phyloP scores from a whole-genome alignment of 805 yeast genomes.

The Hanseniaspora lachancei region DNA sequence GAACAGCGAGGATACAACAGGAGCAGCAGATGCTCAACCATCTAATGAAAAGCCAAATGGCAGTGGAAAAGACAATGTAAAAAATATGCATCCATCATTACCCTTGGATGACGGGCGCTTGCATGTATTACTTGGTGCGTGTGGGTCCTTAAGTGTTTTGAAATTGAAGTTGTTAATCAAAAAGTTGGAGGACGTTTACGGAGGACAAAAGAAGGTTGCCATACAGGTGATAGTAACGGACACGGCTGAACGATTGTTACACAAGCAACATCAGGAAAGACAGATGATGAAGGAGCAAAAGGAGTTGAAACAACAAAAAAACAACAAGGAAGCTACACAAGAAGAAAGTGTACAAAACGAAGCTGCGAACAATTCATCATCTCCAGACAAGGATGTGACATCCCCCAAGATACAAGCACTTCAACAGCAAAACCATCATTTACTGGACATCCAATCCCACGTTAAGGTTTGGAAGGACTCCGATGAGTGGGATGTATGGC shows the following conservation, averaged over 20 bases:
- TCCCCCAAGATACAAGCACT: conserved; percentile 6
- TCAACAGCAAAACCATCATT: conserved; percentile 28
- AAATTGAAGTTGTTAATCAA: conserved; percentile 68
- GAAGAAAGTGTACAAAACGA: not conserved
- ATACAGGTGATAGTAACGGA: conserved; percentile 78
- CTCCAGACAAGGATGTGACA: conserved; percentile 18
- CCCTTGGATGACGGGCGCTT: conserved; percentile 78
- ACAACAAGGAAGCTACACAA: not conserved
- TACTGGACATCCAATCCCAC: conserved; percentile 44
- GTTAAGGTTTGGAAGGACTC: conserved; percentile 83
- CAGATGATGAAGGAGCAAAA: conserved; percentile 16
- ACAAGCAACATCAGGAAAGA: conserved; percentile 15
- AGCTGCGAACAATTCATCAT: not conserved
- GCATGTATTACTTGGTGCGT: conserved; percentile 74
- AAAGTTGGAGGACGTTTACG: conserved; percentile 63
- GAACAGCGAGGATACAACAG: not conserved
- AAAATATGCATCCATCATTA: conserved; percentile 47
- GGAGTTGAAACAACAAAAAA: conserved; percentile 9
- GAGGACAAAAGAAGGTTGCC: conserved; percentile 54
- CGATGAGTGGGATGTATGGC: conserved; percentile 93
- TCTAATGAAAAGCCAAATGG: conserved; percentile 16
- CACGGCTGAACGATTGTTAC: conserved; percentile 65
- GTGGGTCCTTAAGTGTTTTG: conserved; percentile 76
- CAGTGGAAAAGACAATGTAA: conserved; percentile 29
- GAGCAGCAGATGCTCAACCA: conserved; percentile 17